Evolutionary conservation across 306 rosid species (phyloP).

Genomic region (Alnus rubra): DNA sequence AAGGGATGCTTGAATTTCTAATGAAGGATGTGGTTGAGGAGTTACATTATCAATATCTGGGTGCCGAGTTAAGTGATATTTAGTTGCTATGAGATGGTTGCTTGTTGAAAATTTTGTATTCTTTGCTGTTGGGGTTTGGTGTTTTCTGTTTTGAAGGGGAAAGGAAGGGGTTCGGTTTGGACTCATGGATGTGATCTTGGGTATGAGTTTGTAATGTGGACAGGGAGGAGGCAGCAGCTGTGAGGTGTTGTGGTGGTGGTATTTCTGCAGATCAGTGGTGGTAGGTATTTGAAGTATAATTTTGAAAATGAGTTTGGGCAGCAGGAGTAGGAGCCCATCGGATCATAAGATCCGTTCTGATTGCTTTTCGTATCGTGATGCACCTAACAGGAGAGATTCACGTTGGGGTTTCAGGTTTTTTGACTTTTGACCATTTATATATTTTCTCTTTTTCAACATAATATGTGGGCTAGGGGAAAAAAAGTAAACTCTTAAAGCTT

Average conservation of each 20-base stretch:
- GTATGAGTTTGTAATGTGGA: conserved; percentile 95
- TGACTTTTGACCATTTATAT: conserved; percentile 41
- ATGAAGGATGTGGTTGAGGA: conserved; percentile 53
- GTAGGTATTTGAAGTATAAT: conserved; percentile 55
- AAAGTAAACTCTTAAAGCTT: conserved; percentile 22
- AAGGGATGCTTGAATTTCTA: conserved; percentile 35
- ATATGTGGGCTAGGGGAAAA: conserved; percentile 35
- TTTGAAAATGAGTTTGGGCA: conserved; percentile 85
- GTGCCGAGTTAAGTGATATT: conserved; percentile 51
- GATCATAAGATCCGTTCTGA: conserved; percentile 95
- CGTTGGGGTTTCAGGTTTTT: conserved; percentile 98
- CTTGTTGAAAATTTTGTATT: conserved; percentile 54
- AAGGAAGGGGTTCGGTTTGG: conserved; percentile 77
- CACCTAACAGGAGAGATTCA: conserved; percentile 95
- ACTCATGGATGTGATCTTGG: conserved; percentile 76
- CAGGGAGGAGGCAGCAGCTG: conserved; percentile 82
- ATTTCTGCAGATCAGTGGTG: conserved; percentile 64
- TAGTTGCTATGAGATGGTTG: conserved; percentile 64
- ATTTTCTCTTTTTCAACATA: conserved; percentile 28
- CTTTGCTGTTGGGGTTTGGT: conserved; percentile 61
- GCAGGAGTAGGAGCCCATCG: conserved; percentile 95
- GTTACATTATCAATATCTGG: conserved; percentile 38
- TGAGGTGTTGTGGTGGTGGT: conserved; percentile 68
- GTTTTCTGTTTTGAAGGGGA: conserved; percentile 71
- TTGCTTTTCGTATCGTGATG: conserved; percentile 88